These are phyloP conservation scores for Gracilaria caudata DNA, from an alignment of 23 red algal genomes.

Conservation along the genomic window DNA sequence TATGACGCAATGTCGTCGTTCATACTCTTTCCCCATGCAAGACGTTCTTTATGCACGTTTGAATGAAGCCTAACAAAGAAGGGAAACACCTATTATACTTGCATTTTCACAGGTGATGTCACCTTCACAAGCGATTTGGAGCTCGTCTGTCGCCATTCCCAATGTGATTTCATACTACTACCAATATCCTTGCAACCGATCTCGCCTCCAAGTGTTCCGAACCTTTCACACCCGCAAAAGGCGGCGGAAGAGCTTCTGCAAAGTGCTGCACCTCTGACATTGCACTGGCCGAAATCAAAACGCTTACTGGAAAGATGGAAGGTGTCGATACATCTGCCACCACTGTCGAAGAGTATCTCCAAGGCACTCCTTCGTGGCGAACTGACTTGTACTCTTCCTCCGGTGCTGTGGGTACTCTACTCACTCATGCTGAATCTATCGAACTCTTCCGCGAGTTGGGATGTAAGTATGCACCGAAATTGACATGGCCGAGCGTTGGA, in stretches of 20 bases:
- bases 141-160: conserved; percentile 33
- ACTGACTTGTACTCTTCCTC: conserved; percentile 22
- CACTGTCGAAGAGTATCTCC: conserved; percentile 31
- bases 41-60: too few relatives aligned
- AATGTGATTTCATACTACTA: conserved; percentile 48
- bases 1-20: not conserved
- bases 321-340: not conserved
- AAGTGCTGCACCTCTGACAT: conserved; percentile 38
- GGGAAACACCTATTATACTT: not conserved
- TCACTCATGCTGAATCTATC: conserved; percentile 53
- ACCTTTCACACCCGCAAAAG: conserved; percentile 24
- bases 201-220: conserved; percentile 38
- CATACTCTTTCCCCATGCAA: not conserved
- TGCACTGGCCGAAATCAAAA: conserved; percentile 34
- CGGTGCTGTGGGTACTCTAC: conserved; percentile 24
- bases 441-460: conserved; percentile 13
- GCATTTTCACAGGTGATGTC: conserved; percentile 31
- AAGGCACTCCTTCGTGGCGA: conserved; percentile 40
- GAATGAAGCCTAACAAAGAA: not conserved
- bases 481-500: conserved; percentile 8
- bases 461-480: conserved; percentile 24
- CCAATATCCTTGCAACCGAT: not conserved
- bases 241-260: conserved; percentile 3
- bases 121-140: conserved; percentile 42
- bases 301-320: conserved; percentile 52